Evolutionary conservation across 257 asterid genomes (phyloP), one percentile per base, ranked within the genome.

Genomic region (Solanum arcanum): DNA sequence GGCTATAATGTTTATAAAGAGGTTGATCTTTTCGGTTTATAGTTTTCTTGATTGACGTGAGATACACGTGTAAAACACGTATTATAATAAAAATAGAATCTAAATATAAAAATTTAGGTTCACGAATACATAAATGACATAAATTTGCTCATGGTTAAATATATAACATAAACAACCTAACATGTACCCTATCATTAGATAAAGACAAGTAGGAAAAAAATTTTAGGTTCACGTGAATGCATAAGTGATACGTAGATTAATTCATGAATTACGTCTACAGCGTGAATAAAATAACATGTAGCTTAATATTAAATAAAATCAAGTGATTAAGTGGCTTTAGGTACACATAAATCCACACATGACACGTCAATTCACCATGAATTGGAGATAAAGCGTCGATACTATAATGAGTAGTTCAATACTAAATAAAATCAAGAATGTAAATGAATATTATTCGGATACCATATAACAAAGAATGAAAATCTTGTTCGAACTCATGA

Each of bases 161-260:
- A 20, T 59, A 59, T 11, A 59, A 5, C 12, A 12, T 59, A 25
- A 20, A 59, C 8, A 59, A 21, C 66, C 9, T 21, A 59, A 20
- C 12, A 59, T 8, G 5, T 59, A 59, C 66, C 66, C 3, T 12
- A 59, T 20, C 12, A 21, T 59, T 59, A 59, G 10, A 59, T 59
- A 59, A 59, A 21, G 8, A 59, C 4, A 59, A 59, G n/a, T 8
- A 12, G 66, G 12, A 0, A 20, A 59, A 8, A 1, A 0, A 0
- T 0, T 59, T 59, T 21, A 59, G 27, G 5, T 59, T 59, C 27
- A 59, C 3, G 5, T 59, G 66, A 59, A 59, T 20, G 66, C 66
- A 59, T 4, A 20, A 59, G 5, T 59, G 66, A 59, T 12, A 59
- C 13, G 12, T 21, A 59, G 12, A 59, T 59, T 59, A 12, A 59